phyloP scores from a whole-genome alignment of 352 stramenopile genomes.

The Phytophthora fragariae region DNA sequence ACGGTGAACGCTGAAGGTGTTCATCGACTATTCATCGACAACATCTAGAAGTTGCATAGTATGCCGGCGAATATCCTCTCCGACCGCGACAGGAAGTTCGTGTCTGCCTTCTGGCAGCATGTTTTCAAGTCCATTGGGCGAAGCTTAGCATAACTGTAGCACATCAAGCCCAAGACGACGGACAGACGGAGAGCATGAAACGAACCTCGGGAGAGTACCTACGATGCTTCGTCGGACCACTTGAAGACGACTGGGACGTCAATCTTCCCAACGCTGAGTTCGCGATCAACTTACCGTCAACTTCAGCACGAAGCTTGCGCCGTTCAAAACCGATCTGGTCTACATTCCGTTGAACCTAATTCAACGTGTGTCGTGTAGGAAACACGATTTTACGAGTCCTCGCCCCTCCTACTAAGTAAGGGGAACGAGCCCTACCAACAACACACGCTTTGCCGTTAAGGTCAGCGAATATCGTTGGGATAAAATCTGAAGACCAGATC shows the following conservation, averaged over 20 bases:
- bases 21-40: slow-evolving; percentile 16
- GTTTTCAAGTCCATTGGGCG: slow-evolving; percentile 4
- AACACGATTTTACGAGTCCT: no score
- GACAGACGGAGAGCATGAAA: slow-evolving; percentile 23
- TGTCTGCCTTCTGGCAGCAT: slow-evolving; percentile 15
- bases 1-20: slow-evolving; percentile 15
- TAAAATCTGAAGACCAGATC: no score
- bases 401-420: no score
- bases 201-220: slow-evolving; percentile 11
- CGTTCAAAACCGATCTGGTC: slow-evolving; percentile 22
- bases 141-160: slow-evolving; percentile 20
- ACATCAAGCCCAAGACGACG: slow-evolving; percentile 10
- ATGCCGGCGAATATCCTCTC: no score
- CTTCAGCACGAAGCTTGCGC: slow-evolving; percentile 22
- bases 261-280: slow-evolving; percentile 18
- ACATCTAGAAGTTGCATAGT: slow-evolving; percentile 14
- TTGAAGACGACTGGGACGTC: slow-evolving; percentile 21
- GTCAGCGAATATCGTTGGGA: no score
- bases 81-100: slow-evolving; percentile 28
- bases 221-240: slow-evolving; percentile 12
- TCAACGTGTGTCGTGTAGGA: neutral
- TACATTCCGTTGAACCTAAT: slow-evolving; percentile 15
- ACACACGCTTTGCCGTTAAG: no score
- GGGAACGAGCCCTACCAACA: no score
- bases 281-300: slow-evolving; percentile 8